These are phyloP conservation scores for Conticribra weissflogii DNA, from an alignment of 108 stramenopile genomes.

Conservation along the genomic window DNA sequence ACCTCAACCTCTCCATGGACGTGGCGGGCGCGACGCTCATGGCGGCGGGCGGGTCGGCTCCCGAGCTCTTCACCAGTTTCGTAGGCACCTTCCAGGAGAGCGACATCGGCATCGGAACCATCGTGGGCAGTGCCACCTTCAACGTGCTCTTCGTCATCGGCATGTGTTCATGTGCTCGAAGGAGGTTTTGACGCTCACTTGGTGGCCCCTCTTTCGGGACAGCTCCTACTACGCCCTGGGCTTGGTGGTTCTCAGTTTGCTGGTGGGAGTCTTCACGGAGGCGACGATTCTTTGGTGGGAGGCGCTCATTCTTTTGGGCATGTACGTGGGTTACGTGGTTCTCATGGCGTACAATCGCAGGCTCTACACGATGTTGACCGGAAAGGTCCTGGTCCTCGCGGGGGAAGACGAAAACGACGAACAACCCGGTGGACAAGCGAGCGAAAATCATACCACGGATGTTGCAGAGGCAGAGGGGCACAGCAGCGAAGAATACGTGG, in stretches of 20 bases:
- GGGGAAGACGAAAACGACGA: conserved; percentile 21
- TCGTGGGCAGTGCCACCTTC: conserved; percentile 87
- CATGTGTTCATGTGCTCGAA: conserved; percentile 67
- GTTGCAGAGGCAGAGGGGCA: not conserved
- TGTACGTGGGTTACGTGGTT: conserved; percentile 81
- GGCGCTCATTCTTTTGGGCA: conserved; percentile 66
- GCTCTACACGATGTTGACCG: conserved; percentile 60
- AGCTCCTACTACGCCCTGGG: conserved; percentile 68
- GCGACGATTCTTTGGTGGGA: conserved; percentile 74
- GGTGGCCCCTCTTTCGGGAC: conserved; percentile 88
- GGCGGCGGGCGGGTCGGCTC: conserved; percentile 82
- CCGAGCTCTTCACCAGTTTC: conserved; percentile 82
- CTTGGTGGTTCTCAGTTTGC: conserved; percentile 58
- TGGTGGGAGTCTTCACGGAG: conserved; percentile 50
- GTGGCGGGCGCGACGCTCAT: conserved; percentile 86
- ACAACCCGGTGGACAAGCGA: conserved; percentile 6
- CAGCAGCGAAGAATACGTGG: no score
- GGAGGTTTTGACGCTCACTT: conserved; percentile 73
- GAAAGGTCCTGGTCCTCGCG: conserved; percentile 42
- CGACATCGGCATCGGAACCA: conserved; percentile 87
- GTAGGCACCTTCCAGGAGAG: conserved; percentile 76
- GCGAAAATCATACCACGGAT: not conserved
- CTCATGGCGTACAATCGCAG: conserved; percentile 76
- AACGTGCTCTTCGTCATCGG: conserved; percentile 89
- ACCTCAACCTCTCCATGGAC: conserved; percentile 73